Conservation (phyloP, 305 asterid genomes). For the Withania somnifera region DNA sequence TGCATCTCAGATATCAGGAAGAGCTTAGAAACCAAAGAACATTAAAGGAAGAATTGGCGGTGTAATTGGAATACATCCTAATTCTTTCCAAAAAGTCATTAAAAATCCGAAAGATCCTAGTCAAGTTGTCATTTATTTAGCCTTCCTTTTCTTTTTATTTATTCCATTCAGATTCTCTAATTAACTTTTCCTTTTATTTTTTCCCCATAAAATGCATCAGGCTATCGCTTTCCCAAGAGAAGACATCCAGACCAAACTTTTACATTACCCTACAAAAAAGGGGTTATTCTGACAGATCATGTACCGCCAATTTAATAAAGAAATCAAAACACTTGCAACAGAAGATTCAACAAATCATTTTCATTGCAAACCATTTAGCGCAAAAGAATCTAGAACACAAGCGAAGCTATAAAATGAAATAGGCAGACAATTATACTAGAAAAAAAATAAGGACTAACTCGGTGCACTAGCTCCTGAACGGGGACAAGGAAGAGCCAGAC, state of each 20-base stretch:
- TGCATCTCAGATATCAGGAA: slow-evolving; percentile 25
- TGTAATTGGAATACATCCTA: slow-evolving; percentile 2
- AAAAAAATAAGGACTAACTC: not conserved
- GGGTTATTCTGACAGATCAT: slow-evolving; percentile 18
- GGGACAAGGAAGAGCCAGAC: no score
- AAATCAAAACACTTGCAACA: not conserved
- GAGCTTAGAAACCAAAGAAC: slow-evolving; percentile 19
- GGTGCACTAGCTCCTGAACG: no score
- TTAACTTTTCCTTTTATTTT: slow-evolving; percentile 19
- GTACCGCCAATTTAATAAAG: not conserved
- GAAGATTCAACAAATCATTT: slow-evolving; percentile 3
- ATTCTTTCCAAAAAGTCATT: slow-evolving; percentile 7
- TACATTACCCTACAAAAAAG: slow-evolving; percentile 17
- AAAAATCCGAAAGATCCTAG: not conserved
- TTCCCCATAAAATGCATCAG: slow-evolving; percentile 21
- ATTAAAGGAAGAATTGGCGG: slow-evolving; percentile 18
- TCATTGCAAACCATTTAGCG: not conserved
- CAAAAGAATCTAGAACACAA: not conserved
- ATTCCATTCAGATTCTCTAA: slow-evolving; percentile 20
- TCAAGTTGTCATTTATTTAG: slow-evolving; percentile 19
- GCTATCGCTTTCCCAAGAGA: slow-evolving; percentile 17
- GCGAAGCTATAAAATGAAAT: not conserved
- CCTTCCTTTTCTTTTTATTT: not conserved
- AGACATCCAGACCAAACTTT: slow-evolving; percentile 14
- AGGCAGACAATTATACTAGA: not conserved